Percentiles rank a stretch among this genome's conserved stretches.
phyloP scores from a whole-genome alignment of 768 basidiomycete genomes.

The Suillus cothurnatus region DNA sequence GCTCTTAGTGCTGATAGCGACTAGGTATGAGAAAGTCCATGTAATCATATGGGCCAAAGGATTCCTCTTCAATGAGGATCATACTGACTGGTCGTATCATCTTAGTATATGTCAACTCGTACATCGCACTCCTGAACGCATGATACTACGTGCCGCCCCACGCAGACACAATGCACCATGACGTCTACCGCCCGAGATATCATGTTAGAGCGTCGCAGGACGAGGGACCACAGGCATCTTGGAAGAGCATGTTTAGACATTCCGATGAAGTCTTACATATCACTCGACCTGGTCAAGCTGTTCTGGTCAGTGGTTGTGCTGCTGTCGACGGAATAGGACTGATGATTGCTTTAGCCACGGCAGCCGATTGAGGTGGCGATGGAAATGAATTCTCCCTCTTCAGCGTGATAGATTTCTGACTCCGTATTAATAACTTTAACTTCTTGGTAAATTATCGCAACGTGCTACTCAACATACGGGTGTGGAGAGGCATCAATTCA shows the following conservation, averaged over 20 bases:
- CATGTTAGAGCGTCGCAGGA: not conserved
- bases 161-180: not conserved
- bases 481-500: not conserved
- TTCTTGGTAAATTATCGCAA: not conserved
- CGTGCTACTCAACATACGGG: not conserved
- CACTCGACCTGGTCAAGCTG: not conserved
- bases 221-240: not conserved
- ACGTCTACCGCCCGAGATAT: not conserved
- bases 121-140: constrained; percentile 6
- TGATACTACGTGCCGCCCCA: not conserved
- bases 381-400: not conserved
- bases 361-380: not conserved
- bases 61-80: not conserved
- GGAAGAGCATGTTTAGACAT: not conserved
- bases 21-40: too few species aligned
- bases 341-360: not conserved
- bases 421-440: not conserved
- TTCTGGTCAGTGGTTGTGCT: not conserved
- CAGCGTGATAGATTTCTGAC: not conserved
- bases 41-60: not conserved
- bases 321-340: not conserved
- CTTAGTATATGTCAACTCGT: constrained; percentile 7
- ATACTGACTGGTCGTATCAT: not conserved
- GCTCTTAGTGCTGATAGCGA: too few species aligned
- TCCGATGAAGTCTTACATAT: not conserved